Base-by-base conservation (phyloP, 441 rosid genomes). In the Melastoma candidum region DNA sequence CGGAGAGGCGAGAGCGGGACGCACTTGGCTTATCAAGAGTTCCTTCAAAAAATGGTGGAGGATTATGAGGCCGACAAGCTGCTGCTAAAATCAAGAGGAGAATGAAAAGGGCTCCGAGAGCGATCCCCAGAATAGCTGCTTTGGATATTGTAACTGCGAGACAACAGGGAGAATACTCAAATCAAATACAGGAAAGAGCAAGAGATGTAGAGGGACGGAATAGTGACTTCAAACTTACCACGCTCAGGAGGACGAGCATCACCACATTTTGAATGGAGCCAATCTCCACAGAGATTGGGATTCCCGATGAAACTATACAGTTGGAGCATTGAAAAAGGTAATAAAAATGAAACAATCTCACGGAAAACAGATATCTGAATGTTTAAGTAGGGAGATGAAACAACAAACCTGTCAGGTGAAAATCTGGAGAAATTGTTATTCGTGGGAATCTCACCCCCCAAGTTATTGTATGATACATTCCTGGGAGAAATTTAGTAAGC, bases 51-150 rank as follows among this genome's bases (percentile, higher is more conserved):
- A 81, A 80, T 4, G 85, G 78, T 22, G 68, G 57, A 32, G 83
- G 82, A 55, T 73, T 77, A 55, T 89, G 87, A 0, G 96, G 93
- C 3, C 90, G 74, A 59, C 84, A 89, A 25, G 83, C 93, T 44
- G 90, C 96, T 48, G 77, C 69, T 61, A 89, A 61, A 68, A 93
- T 82, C 93, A 93, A 71, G 48, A 93, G 89, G 63, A 89, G 96
- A 73, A 89, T 64, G 51, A 79, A 87, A 58, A 87, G 84, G 48
- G 78, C 93, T 12, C 97, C 97, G 24, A 93, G 77, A 7, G 94
- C 85, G 48, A 93, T 89, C 36, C 99, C 99, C 7, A 84, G 79
- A 60, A 89, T 94, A 44, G 95, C 94, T 14, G 92, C 96, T 82
- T 87, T 90, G n/a, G 99, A 80, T 57, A 94, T 82, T 41, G 82